Base-by-base conservation (phyloP, 805 yeast species). In the Metschnikowia vanudenii region DNA sequence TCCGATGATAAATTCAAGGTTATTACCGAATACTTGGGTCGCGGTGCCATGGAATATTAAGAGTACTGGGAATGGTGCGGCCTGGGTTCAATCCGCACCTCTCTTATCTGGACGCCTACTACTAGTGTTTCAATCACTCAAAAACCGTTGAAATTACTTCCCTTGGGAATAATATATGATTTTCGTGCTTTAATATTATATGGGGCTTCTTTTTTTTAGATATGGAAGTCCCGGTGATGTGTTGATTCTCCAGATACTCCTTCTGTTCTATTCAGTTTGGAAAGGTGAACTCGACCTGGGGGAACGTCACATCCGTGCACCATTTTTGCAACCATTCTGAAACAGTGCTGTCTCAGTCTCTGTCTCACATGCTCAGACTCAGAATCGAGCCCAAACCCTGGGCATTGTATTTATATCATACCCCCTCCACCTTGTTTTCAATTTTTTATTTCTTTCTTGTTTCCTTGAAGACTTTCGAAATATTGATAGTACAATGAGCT, bases 11-110 rank as follows among this genome's bases (percentile, higher is more conserved):
- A 87, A 53, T 84, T 91, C 63, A 84, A 81, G 58, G 83, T 84
- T 3, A 78, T 92, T 43, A 78, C 85, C 48, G 95, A 88, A 45
- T 91, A 84, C 62, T 78, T 91, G 37, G 96, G 97, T 1, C 78
- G 90, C 47, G 99, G 99, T 1, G 92, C 85, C 0, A 78, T 91
- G 80, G 88, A 84, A 40, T 14, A 26, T 26, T 26, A 12, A 26
- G 28, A 26, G 12, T 9, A 26, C 28, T 26, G 28, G 3, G 28
- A 26, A n/a, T n/a, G n/a, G n/a, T n/a, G n/a, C n/a, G n/a, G n/a
- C n/a, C 12, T 26, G 28, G 24, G 24, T 7, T 20, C 7, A 20
- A 20, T 12, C 3, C 11, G 3, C 28, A 26, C 28, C 28, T 9
- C 28, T 26, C 28, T 26, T 26, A 6, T 26, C 28, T 3, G 28